Evolutionary conservation across 2,329 filamentous ascomycete genomes (phyloP).

Genomic region (Reticulascus tulasneorum): DNA sequence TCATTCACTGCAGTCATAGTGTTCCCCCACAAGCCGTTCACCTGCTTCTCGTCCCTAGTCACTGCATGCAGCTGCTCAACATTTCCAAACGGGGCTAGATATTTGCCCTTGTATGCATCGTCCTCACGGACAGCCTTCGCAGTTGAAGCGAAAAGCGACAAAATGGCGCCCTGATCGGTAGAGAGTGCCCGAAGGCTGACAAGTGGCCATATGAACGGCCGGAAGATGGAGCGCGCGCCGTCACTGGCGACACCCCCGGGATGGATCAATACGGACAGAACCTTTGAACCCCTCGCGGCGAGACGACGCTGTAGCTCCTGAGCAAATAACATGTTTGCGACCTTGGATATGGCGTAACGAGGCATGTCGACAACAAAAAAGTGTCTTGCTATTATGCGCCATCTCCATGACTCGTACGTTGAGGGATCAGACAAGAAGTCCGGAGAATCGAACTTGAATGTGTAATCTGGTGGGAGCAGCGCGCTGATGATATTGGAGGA

Average conservation of each 20-base stretch:
- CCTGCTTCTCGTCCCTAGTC: constrained; percentile 8
- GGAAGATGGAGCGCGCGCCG: not conserved
- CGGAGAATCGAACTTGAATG: constrained; percentile 16
- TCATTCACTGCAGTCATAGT: constrained; percentile 13
- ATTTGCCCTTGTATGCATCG: constrained; percentile 14
- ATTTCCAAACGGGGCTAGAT: constrained; percentile 14
- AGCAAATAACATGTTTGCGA: constrained; percentile 18
- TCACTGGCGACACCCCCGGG: constrained; percentile 15
- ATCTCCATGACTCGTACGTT: constrained; percentile 12
- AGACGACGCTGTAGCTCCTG: constrained; percentile 17
- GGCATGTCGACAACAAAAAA: constrained; percentile 19
- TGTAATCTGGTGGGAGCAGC: constrained; percentile 16
- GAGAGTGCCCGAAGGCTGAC: constrained; percentile 9
- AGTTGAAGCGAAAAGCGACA: constrained; percentile 17
- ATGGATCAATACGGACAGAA: constrained; percentile 15
- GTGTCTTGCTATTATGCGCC: constrained; percentile 2
- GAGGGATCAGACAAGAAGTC: constrained; percentile 8
- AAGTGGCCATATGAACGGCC: constrained; percentile 2
- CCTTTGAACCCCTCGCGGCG: constrained; percentile 10
- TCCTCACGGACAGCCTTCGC: constrained; percentile 9
- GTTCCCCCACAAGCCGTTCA: constrained; percentile 14
- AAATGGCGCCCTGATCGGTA: constrained; percentile 13
- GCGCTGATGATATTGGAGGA: constrained; percentile 13
- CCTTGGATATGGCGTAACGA: constrained; percentile 19
- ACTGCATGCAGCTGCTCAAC: constrained; percentile 9